Evolutionary conservation across 129 eudicot genomes (phyloP), one percentile per base, ranked within the genome.

Genomic region (Escallonia rubra): DNA sequence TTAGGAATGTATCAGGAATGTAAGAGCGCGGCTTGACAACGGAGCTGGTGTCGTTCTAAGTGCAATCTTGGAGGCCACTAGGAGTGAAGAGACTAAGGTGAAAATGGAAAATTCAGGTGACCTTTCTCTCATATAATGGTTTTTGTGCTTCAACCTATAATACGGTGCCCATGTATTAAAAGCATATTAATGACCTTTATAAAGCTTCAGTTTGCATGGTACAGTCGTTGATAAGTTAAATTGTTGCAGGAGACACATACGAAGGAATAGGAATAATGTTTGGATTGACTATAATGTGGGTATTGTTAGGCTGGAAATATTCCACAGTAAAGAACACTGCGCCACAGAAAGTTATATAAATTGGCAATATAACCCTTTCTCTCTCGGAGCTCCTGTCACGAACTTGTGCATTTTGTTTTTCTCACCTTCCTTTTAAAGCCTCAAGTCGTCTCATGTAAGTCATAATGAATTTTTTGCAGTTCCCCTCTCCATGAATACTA

Each of bases 1-100:
- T 23, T 44, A 93, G 98, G 78, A 75, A 65, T 86, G 96, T 51
- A 61, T 89, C 59, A 79, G 80, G 39, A 80, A 89, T 82, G 90
- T 84, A 57, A 85, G 80, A 72, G 59, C 74, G 40, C 80, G 78
- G 64, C 39, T 81, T 63, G 91, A 80, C 68, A 57, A 76, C 70
- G 85, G 68, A 68, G 84, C 81, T 67, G 94, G 84, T 55, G 71
- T 87, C 23, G 82, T 93, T 64, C 59, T 93, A 67, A 65, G 77
- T 75, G 91, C 96, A 77, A 69, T 86, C 60, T 71, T 89, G 70
- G 87, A 83, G 47, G 82, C 87, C 56, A 81, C 65, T 77, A 76
- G 80, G 81, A 64, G 64, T 57, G 76, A 79, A 12, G 95, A 86
- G 72, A 72, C 85, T 75, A 80, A 64, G 82, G 78, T 81, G 60